Base-by-base conservation (phyloP, 305 asterid species). In the Stenogyne calaminthoides region DNA sequence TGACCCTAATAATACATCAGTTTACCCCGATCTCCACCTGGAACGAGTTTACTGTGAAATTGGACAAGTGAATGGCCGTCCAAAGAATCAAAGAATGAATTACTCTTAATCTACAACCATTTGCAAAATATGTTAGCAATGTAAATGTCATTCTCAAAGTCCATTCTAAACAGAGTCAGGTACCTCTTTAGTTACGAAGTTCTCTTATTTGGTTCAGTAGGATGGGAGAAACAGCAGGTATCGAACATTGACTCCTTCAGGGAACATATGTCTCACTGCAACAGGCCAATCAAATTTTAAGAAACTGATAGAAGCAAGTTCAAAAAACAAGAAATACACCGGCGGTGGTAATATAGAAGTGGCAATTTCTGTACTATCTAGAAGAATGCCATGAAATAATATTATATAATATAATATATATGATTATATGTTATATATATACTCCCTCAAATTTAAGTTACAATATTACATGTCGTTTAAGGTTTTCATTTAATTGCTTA, bases 211-310 rank as follows among this genome's bases (percentile, higher is more conserved):
- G 18, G 36, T 5, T 32, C 36, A 32, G 36, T 32, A 32, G 34
- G 36, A 27, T 55, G 47, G 64, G 40, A 16, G 25, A 55, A 39
- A 62, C 67, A 40, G 20, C 58, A 68, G 55, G 7, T 9, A 56
- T 47, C 19, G 55, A 56, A 27, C 16, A 37, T 20, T 55, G 57
- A 37, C 29, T 29, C 40, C 59, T 49, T 32, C 54, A 52, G 47
- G 70, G 47, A 58, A 51, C 36, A 49, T 27, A 63, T 34, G 42
- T 22, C 32, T 70, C 40, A 66, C 82, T 75, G 76, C 80, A 70
- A 19, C 44, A 54, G 7, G 8, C 2, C 20, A 64, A 69, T 42
- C 16, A 58, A 55, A 27, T 40, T 19, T 1, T 70, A 64, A 70
- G 46, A 59, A 70, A 52, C 27, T 58, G 70, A 5, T 60, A n/a